A percentile compares a stretch with the other conserved stretches of the same genome.
These are phyloP conservation scores for Aspergillus ibericus DNA, from an alignment of 2,329 filamentous ascomycete species.

Conservation along the genomic window DNA sequence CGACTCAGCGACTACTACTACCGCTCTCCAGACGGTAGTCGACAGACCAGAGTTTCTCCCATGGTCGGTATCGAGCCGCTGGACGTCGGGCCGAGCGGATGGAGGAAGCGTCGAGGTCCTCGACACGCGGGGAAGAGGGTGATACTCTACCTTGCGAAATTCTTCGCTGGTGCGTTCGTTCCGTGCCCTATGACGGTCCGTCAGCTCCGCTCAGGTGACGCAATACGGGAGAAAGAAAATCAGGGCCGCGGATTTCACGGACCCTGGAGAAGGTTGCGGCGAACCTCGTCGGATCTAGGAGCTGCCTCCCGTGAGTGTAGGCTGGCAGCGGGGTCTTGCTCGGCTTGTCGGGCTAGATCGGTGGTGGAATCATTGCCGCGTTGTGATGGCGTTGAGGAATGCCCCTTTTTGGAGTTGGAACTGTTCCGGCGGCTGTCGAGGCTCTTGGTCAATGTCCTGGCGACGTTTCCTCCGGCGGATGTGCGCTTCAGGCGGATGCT, in stretches of 20 bases:
- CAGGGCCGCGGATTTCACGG: slow-evolving; percentile 34
- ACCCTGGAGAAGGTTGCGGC: slow-evolving; percentile 47
- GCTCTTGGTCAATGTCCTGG: slow-evolving; percentile 79
- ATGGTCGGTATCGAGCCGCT: slow-evolving; percentile 32
- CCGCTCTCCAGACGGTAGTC: slow-evolving; percentile 42
- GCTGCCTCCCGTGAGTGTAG: slow-evolving; percentile 40
- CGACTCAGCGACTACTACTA: slow-evolving; percentile 5
- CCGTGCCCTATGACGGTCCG: slow-evolving; percentile 22
- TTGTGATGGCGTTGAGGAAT: slow-evolving; percentile 28
- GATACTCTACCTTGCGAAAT: slow-evolving; percentile 12
- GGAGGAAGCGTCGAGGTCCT: slow-evolving; percentile 18
- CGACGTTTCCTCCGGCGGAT: slow-evolving; percentile 68
- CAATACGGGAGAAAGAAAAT: slow-evolving; percentile 9
- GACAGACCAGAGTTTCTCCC: slow-evolving; percentile 47
- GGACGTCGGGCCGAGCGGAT: slow-evolving; percentile 28
- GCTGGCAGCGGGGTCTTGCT: slow-evolving; percentile 32
- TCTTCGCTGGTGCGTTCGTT: slow-evolving; percentile 4
- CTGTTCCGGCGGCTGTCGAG: slow-evolving; percentile 90
- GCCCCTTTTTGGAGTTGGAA: slow-evolving; percentile 75
- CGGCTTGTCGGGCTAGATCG: slow-evolving; percentile 37
- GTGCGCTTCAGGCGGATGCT: slow-evolving; percentile 54
- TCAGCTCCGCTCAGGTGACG: slow-evolving; percentile 20
- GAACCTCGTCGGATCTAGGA: slow-evolving; percentile 49
- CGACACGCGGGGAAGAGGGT: slow-evolving; percentile 17
- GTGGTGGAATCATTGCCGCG: slow-evolving; percentile 35